Evolutionary conservation across 495 filamentous ascomycete species (phyloP).

Genomic region (Penicillium egyptiacum): DNA sequence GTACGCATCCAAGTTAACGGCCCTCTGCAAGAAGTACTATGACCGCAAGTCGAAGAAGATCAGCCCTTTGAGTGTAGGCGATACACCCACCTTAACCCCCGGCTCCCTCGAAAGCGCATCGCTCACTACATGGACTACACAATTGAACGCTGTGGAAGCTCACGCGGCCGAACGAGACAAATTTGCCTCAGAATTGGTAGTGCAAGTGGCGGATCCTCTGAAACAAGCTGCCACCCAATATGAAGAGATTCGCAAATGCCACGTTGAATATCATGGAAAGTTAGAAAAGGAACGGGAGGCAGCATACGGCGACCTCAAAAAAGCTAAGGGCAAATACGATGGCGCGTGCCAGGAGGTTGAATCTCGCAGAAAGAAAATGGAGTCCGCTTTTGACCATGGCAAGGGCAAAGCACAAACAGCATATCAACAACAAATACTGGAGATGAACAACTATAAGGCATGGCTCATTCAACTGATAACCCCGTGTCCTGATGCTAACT

Average conservation of each 20-base stretch:
- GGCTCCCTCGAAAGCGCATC: conserved; percentile 95
- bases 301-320: conserved; percentile 81
- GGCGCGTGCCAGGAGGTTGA: conserved; percentile 92
- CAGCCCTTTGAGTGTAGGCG: conserved; percentile 86
- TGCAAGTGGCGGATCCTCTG: conserved; percentile 80
- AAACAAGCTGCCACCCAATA: conserved; percentile 69
- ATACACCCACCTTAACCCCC: conserved; percentile 88
- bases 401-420: conserved; percentile 81
- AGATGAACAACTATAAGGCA: conserved; percentile 95
- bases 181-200: conserved; percentile 70
- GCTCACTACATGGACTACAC: conserved; percentile 94
- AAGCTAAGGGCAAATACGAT: conserved; percentile 92
- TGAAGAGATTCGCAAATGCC: conserved; percentile 90
- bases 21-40: conserved; percentile 89
- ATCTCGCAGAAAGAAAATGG: conserved; percentile 88
- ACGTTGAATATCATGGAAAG: conserved; percentile 83
- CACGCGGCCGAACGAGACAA: conserved; percentile 86
- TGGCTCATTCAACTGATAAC: not conserved
- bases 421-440: conserved; percentile 84
- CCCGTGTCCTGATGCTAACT: not conserved
- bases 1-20: conserved; percentile 82
- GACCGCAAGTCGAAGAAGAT: conserved; percentile 95
- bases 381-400: conserved; percentile 80
- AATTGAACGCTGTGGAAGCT: conserved; percentile 84
- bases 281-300: conserved; percentile 84